These are phyloP conservation scores for Adansonia rubrostipa DNA, from an alignment of 441 rosid species.

Conservation along the genomic window DNA sequence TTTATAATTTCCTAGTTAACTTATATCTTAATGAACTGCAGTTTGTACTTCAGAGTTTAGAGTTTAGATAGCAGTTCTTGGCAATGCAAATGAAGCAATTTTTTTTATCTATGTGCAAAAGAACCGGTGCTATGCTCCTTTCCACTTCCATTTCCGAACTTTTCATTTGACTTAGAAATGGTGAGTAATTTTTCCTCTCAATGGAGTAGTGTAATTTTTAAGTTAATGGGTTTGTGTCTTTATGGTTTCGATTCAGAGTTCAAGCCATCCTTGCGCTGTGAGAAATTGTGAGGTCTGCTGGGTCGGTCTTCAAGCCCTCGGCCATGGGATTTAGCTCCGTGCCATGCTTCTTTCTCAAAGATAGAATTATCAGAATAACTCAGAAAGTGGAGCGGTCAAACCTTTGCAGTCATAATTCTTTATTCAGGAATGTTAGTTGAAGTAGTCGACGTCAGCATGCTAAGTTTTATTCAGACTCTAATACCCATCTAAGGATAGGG, in stretches of 20 bases:
- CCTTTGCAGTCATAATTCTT: not conserved
- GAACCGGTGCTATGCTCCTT: not conserved
- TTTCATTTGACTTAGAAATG: not conserved
- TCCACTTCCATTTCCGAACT: not conserved
- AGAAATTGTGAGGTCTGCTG: not conserved
- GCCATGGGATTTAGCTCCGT: not conserved
- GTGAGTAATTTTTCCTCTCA: not conserved
- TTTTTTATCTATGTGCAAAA: conserved; percentile 1
- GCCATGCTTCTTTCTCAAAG: too few relatives aligned
- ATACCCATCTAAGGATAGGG: not conserved
- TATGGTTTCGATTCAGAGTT: not conserved
- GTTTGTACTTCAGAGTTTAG: not conserved
- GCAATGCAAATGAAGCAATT: conserved; percentile 12
- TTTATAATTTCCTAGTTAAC: not conserved
- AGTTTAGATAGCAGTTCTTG: not conserved
- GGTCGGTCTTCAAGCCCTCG: not conserved
- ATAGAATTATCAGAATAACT: too few relatives aligned
- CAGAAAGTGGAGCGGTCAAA: not conserved
- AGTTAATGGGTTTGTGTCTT: not conserved
- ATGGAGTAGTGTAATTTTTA: not conserved
- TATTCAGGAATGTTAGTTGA: not conserved
- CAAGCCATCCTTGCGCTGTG: not conserved
- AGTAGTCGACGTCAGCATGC: not conserved
- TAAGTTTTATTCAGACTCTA: not conserved
- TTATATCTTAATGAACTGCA: not conserved